Base-by-base conservation (phyloP, 139 green algal species). In the Chlorokybus atmophyticus region DNA sequence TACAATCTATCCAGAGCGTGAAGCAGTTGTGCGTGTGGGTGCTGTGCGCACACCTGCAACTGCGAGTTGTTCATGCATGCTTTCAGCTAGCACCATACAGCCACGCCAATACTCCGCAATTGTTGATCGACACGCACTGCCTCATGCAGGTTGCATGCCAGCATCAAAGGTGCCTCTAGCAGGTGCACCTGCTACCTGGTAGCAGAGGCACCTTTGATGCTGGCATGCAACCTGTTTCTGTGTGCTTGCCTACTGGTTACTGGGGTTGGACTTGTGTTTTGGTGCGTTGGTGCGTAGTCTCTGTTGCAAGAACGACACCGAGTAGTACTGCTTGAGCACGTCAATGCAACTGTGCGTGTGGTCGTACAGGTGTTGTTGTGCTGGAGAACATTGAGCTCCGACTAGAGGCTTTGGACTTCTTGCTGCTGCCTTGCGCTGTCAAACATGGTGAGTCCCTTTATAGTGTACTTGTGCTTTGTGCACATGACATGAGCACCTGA, bases 361-460 rank as follows among this genome's bases (percentile, higher is more conserved):
- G 48, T 65, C 21, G 27, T 67, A 29, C 60, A 68, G 60, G 60
- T 4, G 30, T 68, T 5, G 60, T 68, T 17, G 6, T 68, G n/a
- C 26, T 68, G 7, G 53, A 68, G 21, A 68, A 60, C 61, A 17
- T 68, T 3, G 60, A 68, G 53, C 32, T 68, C 8, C 54, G 55
- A 2, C 30, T 64, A 25, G 60, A 68, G 23, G 60, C 60, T 5
- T 68, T 68, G 32, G 60, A 68, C n/a, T 29, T 66, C 14, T 41
- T 68, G 38, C 55, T 66, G 39, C 56, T 68, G 8, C 60, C 60
- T 30, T 68, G 65, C 57, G 40, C 60, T 29, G 58, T 68, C 27
- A 68, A 64, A 55, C 3, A 23, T 53, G 59, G 59, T 67, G n/a
- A n/a, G 55, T 49, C 42, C 17, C 14, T 14, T 19, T 14, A 53